Evolutionary conservation across 257 asterid species (phyloP).

Genomic region (Petunia secreta): DNA sequence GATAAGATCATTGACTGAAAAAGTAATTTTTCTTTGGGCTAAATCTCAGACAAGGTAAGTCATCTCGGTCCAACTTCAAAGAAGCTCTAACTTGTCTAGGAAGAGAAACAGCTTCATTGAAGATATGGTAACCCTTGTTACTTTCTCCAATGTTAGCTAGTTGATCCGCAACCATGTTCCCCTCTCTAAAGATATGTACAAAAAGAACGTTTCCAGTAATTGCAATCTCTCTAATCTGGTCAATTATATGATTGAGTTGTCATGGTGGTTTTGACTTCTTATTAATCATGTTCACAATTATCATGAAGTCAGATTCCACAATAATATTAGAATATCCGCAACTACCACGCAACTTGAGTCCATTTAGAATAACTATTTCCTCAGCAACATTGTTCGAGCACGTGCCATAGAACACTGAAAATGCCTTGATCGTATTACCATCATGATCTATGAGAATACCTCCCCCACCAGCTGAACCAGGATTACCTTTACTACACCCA

Average conservation of each 20-base stretch:
- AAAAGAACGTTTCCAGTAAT: too few species aligned
- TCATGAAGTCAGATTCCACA: not conserved
- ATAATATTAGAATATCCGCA: not conserved
- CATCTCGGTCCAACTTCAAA: not conserved
- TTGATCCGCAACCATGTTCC: too few species aligned
- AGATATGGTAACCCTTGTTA: too few species aligned
- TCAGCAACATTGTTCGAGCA: not conserved
- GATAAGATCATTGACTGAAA: not conserved
- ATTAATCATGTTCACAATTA: not conserved
- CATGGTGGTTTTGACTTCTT: not conserved
- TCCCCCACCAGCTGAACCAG: not conserved
- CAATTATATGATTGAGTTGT: not conserved
- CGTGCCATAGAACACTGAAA: not conserved
- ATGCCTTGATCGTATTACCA: not conserved
- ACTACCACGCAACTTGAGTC: not conserved
- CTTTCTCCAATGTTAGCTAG: too few species aligned
- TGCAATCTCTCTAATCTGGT: not conserved
- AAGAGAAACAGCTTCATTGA: not conserved
- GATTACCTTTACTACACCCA: not conserved
- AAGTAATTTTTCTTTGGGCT: not conserved
- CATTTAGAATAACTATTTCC: not conserved
- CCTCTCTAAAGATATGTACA: not conserved
- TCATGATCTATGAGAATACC: not conserved
- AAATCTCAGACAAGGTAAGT: not conserved
- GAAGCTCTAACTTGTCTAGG: not conserved